Conservation (phyloP, 2,329 filamentous ascomycete species). For the Byssochlamys sp. region DNA sequence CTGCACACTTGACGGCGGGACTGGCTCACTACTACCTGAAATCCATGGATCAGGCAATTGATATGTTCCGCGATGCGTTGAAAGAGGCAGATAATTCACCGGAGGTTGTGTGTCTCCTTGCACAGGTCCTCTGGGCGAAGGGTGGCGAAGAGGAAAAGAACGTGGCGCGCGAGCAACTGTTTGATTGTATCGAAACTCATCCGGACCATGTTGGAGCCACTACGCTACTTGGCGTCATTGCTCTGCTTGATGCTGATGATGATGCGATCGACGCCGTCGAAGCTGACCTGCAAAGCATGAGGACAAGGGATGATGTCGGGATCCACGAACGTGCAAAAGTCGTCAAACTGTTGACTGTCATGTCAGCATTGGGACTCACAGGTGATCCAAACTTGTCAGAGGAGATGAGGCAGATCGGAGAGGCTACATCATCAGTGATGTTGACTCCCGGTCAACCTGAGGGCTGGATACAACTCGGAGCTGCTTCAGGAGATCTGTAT, state of each 20-base stretch:
- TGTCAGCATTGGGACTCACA: constrained; percentile 51
- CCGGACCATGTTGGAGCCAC: constrained; percentile 71
- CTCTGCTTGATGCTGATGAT: constrained; percentile 66
- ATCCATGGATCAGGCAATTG: constrained; percentile 59
- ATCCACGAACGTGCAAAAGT: constrained; percentile 58
- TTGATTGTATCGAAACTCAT: constrained; percentile 64
- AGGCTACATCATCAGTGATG: constrained; percentile 69
- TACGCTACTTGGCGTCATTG: constrained; percentile 72
- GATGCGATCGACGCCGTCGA: constrained; percentile 73
- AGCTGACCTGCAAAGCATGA: constrained; percentile 63
- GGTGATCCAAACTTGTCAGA: constrained; percentile 31
- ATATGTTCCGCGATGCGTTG: constrained; percentile 70
- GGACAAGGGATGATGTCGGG: constrained; percentile 56
- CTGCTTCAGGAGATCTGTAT: constrained; percentile 44
- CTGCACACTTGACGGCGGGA: constrained; percentile 75
- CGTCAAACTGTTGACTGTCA: constrained; percentile 63
- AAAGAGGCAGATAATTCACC: constrained; percentile 66
- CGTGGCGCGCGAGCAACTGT: constrained; percentile 68
- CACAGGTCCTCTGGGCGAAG: constrained; percentile 88
- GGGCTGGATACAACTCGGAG: constrained; percentile 69
- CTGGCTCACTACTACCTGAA: constrained; percentile 67
- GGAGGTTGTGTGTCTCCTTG: constrained; percentile 76
- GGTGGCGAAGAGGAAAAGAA: constrained; percentile 64
- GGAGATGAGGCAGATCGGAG: constrained; percentile 47
- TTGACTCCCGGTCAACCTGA: constrained; percentile 67